Conservation (phyloP, 768 basidiomycete genomes). For the Amanita phalloides region DNA sequence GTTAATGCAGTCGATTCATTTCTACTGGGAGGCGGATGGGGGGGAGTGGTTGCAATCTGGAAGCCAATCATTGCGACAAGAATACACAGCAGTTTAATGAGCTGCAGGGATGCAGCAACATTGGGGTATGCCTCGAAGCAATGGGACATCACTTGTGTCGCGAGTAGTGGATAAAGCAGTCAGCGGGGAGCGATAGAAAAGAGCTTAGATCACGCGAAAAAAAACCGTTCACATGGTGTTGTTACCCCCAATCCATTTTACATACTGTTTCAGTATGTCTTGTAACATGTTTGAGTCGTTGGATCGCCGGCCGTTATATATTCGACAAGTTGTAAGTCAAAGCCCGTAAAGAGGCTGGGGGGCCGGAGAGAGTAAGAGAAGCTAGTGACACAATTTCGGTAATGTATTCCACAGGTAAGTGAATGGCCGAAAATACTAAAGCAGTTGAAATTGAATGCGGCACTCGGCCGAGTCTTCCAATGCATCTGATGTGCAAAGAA, state of each 20-base stretch:
- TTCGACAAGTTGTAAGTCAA: neutral
- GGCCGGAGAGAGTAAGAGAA: neutral
- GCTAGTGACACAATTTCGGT: neutral
- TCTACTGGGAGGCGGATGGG: constrained; percentile 24
- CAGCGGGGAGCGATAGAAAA: too few relatives aligned
- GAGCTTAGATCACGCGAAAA: too few relatives aligned
- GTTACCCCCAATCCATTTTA: too few relatives aligned
- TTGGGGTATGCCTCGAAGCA: neutral
- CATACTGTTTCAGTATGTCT: too few relatives aligned
- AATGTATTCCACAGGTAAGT: neutral
- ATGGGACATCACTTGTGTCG: neutral
- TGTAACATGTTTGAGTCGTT: too few relatives aligned
- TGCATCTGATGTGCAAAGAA: neutral
- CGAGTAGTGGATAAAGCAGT: too few relatives aligned
- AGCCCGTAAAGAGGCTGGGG: neutral
- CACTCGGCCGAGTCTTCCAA: neutral
- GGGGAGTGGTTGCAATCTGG: constrained; percentile 36
- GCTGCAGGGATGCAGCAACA: neutral
- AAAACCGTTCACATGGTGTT: too few relatives aligned
- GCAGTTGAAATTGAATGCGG: neutral
- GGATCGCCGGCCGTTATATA: too few relatives aligned
- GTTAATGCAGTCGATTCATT: constrained; percentile 24
- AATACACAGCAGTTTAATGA: constrained; percentile 32
- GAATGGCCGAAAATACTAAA: neutral
- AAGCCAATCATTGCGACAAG: constrained; percentile 31